Percentiles rank a stretch among this genome's conserved stretches.
phyloP scores from a whole-genome alignment of 23 red algal genomes.

The Chondrus crispus region DNA sequence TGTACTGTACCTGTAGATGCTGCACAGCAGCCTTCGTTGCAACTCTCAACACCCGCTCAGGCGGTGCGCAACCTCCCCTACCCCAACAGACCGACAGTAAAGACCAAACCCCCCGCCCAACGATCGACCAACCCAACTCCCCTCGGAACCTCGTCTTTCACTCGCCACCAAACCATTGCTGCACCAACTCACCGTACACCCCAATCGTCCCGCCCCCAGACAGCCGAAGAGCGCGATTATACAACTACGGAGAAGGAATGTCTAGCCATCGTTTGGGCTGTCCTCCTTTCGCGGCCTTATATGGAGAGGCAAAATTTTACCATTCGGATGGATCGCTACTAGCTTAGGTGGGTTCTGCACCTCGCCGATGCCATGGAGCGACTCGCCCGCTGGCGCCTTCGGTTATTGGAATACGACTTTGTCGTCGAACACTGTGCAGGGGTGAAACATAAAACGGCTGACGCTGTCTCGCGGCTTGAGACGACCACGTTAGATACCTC shows the following conservation, averaged over 20 bases:
- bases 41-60: too few species aligned
- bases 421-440: background rate
- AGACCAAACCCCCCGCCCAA: too few species aligned
- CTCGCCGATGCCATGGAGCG: background rate
- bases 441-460: background rate
- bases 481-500: background rate
- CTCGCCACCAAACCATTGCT: too few species aligned
- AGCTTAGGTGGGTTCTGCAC: background rate
- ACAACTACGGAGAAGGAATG: background rate
- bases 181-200: too few species aligned
- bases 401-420: background rate
- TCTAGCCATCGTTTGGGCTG: background rate
- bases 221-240: background rate
- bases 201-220: too few species aligned
- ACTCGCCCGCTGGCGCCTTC: background rate
- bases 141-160: too few species aligned
- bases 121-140: too few species aligned
- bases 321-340: background rate
- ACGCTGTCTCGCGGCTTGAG: background rate
- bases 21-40: too few species aligned
- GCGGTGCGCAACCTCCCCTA: too few species aligned
- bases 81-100: too few species aligned
- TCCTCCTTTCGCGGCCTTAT: background rate
- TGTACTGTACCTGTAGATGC: too few species aligned
- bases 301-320: background rate